These are phyloP conservation scores for Nakazawaea holstii DNA, from an alignment of 805 yeast genomes.

Conservation along the genomic window DNA sequence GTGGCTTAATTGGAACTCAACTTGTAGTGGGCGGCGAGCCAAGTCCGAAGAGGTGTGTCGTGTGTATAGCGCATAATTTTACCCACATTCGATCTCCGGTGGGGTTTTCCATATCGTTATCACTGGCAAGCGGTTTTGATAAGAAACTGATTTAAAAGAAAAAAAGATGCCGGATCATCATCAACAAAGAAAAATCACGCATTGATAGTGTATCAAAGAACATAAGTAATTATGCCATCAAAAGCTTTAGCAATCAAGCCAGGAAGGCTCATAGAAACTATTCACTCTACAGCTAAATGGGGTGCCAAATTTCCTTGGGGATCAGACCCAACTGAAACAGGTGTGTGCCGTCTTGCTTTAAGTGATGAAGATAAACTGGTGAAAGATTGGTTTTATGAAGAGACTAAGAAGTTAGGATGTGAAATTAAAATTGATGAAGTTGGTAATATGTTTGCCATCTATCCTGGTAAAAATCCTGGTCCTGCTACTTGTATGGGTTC, in stretches of 20 bases:
- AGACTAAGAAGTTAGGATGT: conserved; percentile 51
- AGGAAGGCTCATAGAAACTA: conserved; percentile 48
- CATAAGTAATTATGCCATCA: conserved; percentile 8
- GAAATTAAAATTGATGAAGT: conserved; percentile 53
- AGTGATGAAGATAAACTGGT: conserved; percentile 58
- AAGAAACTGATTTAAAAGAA: no score
- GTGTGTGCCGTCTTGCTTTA: conserved; percentile 62
- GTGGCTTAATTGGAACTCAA: no score
- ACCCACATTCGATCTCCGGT: no score
- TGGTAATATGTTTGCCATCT: conserved; percentile 65
- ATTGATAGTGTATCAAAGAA: not conserved
- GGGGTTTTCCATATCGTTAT: no score
- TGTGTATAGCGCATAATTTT: no score
- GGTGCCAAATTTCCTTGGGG: conserved; percentile 70
- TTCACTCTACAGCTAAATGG: conserved; percentile 55
- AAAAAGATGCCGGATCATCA: no score
- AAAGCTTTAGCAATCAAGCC: conserved; percentile 19
- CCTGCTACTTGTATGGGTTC: conserved; percentile 67
- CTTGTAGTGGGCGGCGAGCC: no score
- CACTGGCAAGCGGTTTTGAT: no score
- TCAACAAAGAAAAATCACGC: not conserved
- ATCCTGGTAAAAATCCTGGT: conserved; percentile 47
- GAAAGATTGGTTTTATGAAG: conserved; percentile 59
- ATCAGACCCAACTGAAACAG: conserved; percentile 48
- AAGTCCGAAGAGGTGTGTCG: no score